Evolutionary conservation across 2,329 filamentous ascomycete species (phyloP), one percentile per base, ranked within the genome.

Genomic region (Mycosphaerella sp.): DNA sequence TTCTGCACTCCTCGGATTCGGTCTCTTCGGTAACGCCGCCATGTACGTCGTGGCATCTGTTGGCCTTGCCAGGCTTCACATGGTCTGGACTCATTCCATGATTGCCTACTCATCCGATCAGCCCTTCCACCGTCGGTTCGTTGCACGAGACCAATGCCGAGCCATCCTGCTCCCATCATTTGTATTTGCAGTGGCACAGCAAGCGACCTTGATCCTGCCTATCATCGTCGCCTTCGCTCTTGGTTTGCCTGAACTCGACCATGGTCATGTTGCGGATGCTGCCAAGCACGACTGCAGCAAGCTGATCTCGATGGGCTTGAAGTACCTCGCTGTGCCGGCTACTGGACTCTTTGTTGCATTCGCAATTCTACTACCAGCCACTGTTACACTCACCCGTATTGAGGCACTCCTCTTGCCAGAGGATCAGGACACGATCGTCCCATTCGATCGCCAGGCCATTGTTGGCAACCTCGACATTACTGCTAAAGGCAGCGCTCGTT

Each of bases 351-450:
- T 84, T 50, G 75, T 80, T 53, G 71, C 86, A 42, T 72, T 89
- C 52, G 71, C 91, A 56, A 76, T 88, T 58, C 79, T 95, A 58
- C 88, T 96, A 53, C 91, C 92, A 14, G 81, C 88, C 39, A 79
- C 81, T 55, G 86, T 92, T 32, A 81, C 88, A 21, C 81, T 95
- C 55, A 78, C 86, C 61, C 89, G 92, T 59, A 84, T 95, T 36
- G 89, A 95, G 69, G 90, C 91, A 6, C 92, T 88, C 46, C 83
- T 95, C 63, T 82, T 97, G 2, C 82, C 89, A 0, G 85, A 89
- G 55, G 84, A 88, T 14, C 80, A 90, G 61, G 86, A 95, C 73
- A 83, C 88, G 26, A 87, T 96, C 60, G 84, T 97, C 36, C 85
- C 89, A 32, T 95, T 97, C 65, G 92, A 97, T 76, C 87, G 90